Base-by-base conservation (phyloP, 768 basidiomycete species). In the Lentinula lateritia region DNA sequence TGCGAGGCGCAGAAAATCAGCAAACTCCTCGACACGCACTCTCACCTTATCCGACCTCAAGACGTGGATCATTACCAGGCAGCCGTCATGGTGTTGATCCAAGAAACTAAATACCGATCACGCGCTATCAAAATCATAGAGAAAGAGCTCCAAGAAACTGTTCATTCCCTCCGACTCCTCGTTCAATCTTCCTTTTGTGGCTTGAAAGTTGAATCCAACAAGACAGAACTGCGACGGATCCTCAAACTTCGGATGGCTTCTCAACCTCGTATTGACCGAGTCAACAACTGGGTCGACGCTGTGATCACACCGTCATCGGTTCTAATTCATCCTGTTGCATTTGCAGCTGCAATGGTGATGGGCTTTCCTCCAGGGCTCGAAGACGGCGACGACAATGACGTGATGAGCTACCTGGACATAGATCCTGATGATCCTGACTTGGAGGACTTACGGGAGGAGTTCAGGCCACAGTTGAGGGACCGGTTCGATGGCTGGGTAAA, bases 381-480 rank as follows among this genome's bases (percentile, higher is more conserved):
- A 1, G 72, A 70, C 1, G 50, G 61, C 18, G 63, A 50, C 34
- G 77, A 76, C n/a, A 75, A 70, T 13, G 80, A 81, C 50, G 70
- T 23, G 13, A 38, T 59, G 46, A 34, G 45, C n/a, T 35, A 50
- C 9, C 20, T 59, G 32, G 86, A 88, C 55, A 53, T 83, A 28
- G 81, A 83, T 36, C 74, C 76, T 10, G 68, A 73, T 10, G 85
- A 87, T 53, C 75, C 82, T 0, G 86, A 88, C 62, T 64, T 83
- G 46, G 85, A 85, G 28, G 86, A 87, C 46, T 56, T 88, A 52
- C 73, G 80, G 52, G 85, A 87, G 42, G 84, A 87, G 69, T 85
- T 83, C 45, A 74, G 81, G 60, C 88, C 87, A 0, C 76, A 77
- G 62, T 68, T 88, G 64, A 83, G 82, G 68, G 75, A 74, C 32